Evolutionary conservation across 192 early-diverging fungal species (phyloP).

Genomic region (Geranomyces michiganensis): DNA sequence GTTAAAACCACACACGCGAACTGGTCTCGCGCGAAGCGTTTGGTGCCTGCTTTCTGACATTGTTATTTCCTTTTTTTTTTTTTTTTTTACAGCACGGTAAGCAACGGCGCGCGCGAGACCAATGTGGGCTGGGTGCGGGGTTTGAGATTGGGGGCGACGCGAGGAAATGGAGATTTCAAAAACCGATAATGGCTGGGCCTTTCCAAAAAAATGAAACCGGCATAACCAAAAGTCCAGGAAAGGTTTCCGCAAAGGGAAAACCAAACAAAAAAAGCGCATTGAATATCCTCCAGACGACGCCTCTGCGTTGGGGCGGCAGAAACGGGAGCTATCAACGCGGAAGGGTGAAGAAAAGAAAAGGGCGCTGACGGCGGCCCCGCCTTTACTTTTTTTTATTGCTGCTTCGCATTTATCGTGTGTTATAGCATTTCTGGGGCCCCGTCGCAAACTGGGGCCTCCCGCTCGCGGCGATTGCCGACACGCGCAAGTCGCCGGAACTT

Average conservation of each 20-base stretch:
- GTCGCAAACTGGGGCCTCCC: constrained; percentile 87
- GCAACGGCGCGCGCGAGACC: too few species aligned
- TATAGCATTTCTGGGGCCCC: constrained; percentile 61
- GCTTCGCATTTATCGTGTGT: too few species aligned
- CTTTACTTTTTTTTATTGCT: not conserved
- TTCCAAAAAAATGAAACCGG: too few species aligned
- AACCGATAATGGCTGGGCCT: too few species aligned
- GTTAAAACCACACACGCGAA: not conserved
- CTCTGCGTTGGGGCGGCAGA: too few species aligned
- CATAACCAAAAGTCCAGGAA: not conserved
- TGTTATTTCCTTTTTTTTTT: not conserved
- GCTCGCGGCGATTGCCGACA: constrained; percentile 91
- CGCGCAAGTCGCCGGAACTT: constrained; percentile 83
- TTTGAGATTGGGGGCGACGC: not conserved
- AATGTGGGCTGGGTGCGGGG: too few species aligned
- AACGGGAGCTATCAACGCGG: too few species aligned
- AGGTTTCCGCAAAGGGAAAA: not conserved
- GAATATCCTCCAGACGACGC: too few species aligned
- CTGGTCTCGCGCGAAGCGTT: too few species aligned
- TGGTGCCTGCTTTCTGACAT: not conserved
- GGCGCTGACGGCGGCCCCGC: too few species aligned
- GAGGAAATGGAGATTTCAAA: not conserved
- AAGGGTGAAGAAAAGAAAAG: too few species aligned
- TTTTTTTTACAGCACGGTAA: constrained; percentile 23
- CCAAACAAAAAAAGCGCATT: too few species aligned